These are phyloP conservation scores for Quercus wislizeni DNA, from an alignment of 306 rosid species.

Conservation along the genomic window DNA sequence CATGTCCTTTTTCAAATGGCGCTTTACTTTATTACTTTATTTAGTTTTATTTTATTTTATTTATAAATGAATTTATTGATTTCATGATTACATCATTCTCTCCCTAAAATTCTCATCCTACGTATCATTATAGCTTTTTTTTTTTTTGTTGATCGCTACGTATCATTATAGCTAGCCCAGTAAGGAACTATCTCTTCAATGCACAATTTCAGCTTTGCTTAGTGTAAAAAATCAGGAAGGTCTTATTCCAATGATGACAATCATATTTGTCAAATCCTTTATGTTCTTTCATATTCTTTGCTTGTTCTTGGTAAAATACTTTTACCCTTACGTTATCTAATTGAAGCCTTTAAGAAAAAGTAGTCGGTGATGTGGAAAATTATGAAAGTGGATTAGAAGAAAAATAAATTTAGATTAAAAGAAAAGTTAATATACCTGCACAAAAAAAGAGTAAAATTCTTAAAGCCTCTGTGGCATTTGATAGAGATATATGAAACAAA, in stretches of 20 bases:
- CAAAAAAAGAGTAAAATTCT: not conserved
- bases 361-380: not conserved
- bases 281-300: constrained; percentile 26
- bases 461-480: no score
- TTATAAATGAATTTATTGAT: no score
- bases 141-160: no score
- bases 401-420: constrained; percentile 1
- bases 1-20: no score
- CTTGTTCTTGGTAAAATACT: constrained; percentile 29
- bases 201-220: not conserved
- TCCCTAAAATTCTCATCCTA: no score
- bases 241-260: not conserved
- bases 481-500: no score
- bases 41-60: no score
- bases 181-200: not conserved
- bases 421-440: constrained; percentile 5
- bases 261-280: not conserved
- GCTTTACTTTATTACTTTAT: no score
- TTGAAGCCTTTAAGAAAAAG: not conserved
- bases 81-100: no score
- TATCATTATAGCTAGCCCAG: no score
- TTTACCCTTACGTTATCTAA: not conserved
- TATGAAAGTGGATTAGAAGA: constrained; percentile 1
- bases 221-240: not conserved
- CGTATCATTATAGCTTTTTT: no score